Evolutionary conservation across 2,329 filamentous ascomycete species (phyloP), one percentile per base, ranked within the genome.

Genomic region (Teratosphaeria viscida): DNA sequence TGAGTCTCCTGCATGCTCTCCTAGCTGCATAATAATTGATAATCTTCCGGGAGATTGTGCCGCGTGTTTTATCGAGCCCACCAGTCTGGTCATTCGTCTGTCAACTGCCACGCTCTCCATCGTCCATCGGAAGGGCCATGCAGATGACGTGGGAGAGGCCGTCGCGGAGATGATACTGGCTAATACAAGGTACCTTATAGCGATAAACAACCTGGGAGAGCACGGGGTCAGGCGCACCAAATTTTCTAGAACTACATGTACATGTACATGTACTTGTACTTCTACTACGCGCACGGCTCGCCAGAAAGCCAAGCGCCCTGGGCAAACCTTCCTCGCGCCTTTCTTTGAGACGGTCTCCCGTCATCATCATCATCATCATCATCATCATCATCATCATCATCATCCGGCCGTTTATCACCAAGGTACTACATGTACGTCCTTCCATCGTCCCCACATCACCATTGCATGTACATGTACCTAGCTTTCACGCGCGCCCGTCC

Each of bases 41-140:
- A 27, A 39, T n/a, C 32, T 56, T 16, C 35, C 55, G 55, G 23
- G 55, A 57, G 39, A 52, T 57, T 57, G 55, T 57, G 55, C 29
- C 23, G n/a, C 32, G 32, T 26, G 43, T 23, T 23, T n/a, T 6
- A n/a, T 19, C 8, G 12, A 43, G 16, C 16, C 37, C 37, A 43
- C 37, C 37, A 49, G 19, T 49, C 43, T 19, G 43, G 43, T 49
- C 43, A 49, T 49, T 49, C 43, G 43, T 2, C 43, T 49, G 16
- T 7, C 43, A 11, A 19, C 19, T n/a, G 23, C 19, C 19, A 11
- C 43, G 19, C 16, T 10, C 19, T 23, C 43, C 19, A 49, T 5
- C 4, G 6, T 23, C 43, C 19, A 49, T 5, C 4, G 6, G 8
- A 23, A 19, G 16, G 7, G 43, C 43, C 19, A 10, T 23, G n/a